These are phyloP conservation scores for Nothophytophthora sp. DNA, from an alignment of 352 stramenopile genomes.

Conservation along the genomic window DNA sequence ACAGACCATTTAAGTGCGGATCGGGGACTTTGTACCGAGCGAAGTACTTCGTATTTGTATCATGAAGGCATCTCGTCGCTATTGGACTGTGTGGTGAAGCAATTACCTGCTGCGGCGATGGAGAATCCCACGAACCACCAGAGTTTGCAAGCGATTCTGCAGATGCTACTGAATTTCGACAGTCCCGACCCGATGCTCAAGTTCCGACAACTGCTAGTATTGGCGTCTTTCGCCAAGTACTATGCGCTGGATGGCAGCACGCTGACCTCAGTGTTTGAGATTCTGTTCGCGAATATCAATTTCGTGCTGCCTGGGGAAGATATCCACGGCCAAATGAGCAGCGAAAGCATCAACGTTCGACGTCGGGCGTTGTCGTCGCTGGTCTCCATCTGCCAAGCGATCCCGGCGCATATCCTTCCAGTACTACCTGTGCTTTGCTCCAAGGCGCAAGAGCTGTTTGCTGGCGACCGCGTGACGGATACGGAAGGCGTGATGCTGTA, in stretches of 20 bases:
- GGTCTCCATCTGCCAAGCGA: constrained; percentile 77
- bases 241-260: constrained; percentile 61
- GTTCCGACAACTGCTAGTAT: constrained; percentile 68
- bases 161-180: constrained; percentile 55
- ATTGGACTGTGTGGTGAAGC: constrained; percentile 79
- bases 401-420: constrained; percentile 71
- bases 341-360: constrained; percentile 71
- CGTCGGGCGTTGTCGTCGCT: constrained; percentile 67
- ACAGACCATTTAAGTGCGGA: constrained; percentile 52
- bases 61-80: constrained; percentile 76
- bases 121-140: constrained; percentile 42
- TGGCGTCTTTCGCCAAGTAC: constrained; percentile 77
- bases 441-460: constrained; percentile 75
- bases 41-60: constrained; percentile 68
- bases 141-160: constrained; percentile 45
- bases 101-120: constrained; percentile 47
- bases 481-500: constrained; percentile 80
- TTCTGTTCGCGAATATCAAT: constrained; percentile 72
- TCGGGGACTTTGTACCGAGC: constrained; percentile 56
- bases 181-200: constrained; percentile 69
- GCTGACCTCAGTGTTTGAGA: constrained; percentile 75
- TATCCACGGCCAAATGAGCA: constrained; percentile 65
- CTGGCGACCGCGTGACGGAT: constrained; percentile 66
- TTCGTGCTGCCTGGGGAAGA: constrained; percentile 71
- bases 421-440: constrained; percentile 72